Evolutionary conservation across 2,329 filamentous ascomycete species (phyloP).

Genomic region (Epichloe glyceriae): DNA sequence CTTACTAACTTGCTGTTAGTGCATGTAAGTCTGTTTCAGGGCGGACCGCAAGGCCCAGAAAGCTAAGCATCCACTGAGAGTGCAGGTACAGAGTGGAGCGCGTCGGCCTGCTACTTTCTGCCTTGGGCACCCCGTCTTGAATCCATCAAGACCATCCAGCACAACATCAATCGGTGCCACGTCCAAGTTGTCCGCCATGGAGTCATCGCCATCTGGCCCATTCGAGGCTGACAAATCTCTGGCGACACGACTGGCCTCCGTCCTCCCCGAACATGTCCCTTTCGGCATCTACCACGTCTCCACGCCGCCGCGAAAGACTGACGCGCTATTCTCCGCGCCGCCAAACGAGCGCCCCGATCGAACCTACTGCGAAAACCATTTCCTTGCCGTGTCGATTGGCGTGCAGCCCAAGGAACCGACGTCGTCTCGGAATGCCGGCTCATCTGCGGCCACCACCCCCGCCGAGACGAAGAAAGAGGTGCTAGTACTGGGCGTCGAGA

Average conservation of each 20-base stretch:
- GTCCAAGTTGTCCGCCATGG: not conserved
- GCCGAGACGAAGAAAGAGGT: constrained; percentile 31
- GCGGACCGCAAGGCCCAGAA: too few relatives aligned
- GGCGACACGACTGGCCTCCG: constrained; percentile 25
- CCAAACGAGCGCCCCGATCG: constrained; percentile 58
- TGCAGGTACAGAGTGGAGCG: too few relatives aligned
- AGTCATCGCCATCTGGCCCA: not conserved
- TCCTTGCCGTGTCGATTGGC: constrained; percentile 40
- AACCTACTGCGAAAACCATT: constrained; percentile 83
- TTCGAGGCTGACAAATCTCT: not conserved
- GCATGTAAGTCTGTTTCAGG: too few relatives aligned
- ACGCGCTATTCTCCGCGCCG: constrained; percentile 67
- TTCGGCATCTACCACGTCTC: constrained; percentile 79
- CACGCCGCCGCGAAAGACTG: constrained; percentile 62
- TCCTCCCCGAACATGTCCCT: constrained; percentile 38
- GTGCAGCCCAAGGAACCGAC: constrained; percentile 3
- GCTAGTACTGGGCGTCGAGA: constrained; percentile 71
- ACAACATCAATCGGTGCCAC: too few relatives aligned
- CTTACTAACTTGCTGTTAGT: too few relatives aligned
- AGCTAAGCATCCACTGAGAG: too few relatives aligned
- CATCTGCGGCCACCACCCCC: not conserved
- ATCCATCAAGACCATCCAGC: not conserved
- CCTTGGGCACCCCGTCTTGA: too few relatives aligned
- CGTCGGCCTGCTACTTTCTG: too few relatives aligned
- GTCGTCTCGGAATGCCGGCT: constrained; percentile 1